Evolutionary conservation across 23 red algal genomes (phyloP), one percentile per base, ranked within the genome.

Genomic region (Gracilariopsis chorda): DNA sequence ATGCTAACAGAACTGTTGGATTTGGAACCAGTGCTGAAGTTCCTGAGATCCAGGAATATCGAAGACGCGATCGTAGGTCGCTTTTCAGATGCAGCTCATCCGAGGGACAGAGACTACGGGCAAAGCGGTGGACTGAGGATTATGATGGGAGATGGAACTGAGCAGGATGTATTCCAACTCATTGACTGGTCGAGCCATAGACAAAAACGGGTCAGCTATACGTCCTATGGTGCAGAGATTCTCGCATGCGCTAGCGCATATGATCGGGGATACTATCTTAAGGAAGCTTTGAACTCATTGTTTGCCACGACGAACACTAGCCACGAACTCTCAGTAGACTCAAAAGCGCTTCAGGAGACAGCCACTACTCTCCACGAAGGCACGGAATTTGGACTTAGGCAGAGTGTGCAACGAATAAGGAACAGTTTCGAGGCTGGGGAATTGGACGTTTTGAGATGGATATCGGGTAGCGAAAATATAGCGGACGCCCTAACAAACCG

Each of bases 351-450:
- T 0, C 48, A 78, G 14, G 72, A 78, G 14, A 78, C 72, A 46
- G 48, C 48, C 0, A 78, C 13, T 48, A 78, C 72, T 13, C 72
- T 78, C 19, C 72, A 78, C 43, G 72, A 78, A 16, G 72, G 72
- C 16, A 14, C 30, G 19, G 72, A 78, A 48, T 78, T 48, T 27
- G 20, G 33, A 48, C 36, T 78, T 51, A 13, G 72, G 16, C 72
- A 19, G 48, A 48, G 17, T 27, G 72, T 78, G 25, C 33, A 78
- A 48, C 19, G 72, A 78, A 51, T 78, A 19, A 48, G 72, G 14
- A 49, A 78, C 72, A 48, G 13, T 48, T 78, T 78, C 25, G 72
- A 78, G 13, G 19, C 43, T 19, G 20, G 36, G 19, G 43, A 48
- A 20, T 48, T 78, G 32, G 72, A 78, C 36, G 19, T 19, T 78